Percentiles rank a stretch among this genome's conserved stretches.
Conservation (phyloP, 192 early-diverging fungal species). For the Mortierella claussenii region DNA sequence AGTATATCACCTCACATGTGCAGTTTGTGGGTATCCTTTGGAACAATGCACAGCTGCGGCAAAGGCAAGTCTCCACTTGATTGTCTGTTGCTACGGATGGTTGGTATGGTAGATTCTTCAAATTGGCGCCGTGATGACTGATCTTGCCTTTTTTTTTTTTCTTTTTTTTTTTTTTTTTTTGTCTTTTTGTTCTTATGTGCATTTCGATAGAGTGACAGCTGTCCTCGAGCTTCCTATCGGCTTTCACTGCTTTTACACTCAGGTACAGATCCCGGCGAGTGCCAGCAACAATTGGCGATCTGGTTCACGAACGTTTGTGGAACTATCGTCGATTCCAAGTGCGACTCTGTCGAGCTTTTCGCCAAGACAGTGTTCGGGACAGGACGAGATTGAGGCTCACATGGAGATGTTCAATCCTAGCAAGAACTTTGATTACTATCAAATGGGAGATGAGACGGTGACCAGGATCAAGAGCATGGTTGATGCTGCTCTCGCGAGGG, state of each 20-base stretch:
- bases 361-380: conserved; percentile 15
- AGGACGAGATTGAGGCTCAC: conserved; percentile 57
- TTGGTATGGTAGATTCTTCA: too few relatives aligned
- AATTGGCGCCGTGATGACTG: too few relatives aligned
- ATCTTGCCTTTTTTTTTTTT: conserved; percentile 5
- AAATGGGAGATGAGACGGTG: conserved; percentile 40
- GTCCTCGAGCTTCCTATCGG: conserved; percentile 25
- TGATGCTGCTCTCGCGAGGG: conserved; percentile 15
- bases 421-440: conserved; percentile 49
- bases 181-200: neutral
- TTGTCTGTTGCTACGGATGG: too few relatives aligned
- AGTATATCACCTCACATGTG: conserved; percentile 55
- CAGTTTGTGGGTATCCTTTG: conserved; percentile 64
- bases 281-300: conserved; percentile 18
- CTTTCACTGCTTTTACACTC: conserved; percentile 57
- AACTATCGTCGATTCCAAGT: conserved; percentile 22
- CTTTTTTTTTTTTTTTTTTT: neutral
- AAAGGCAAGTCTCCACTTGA: conserved; percentile 63
- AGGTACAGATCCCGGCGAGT: conserved; percentile 43
- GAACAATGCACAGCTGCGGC: conserved; percentile 41
- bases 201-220: conserved; percentile 10
- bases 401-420: conserved; percentile 53
- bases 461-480: conserved; percentile 29
- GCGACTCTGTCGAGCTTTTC: conserved; percentile 21
- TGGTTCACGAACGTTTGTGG: conserved; percentile 44